Evolutionary conservation across 2,329 filamentous ascomycete species (phyloP), one percentile per base, ranked within the genome.

Genomic region (Talaromyces islandicus): DNA sequence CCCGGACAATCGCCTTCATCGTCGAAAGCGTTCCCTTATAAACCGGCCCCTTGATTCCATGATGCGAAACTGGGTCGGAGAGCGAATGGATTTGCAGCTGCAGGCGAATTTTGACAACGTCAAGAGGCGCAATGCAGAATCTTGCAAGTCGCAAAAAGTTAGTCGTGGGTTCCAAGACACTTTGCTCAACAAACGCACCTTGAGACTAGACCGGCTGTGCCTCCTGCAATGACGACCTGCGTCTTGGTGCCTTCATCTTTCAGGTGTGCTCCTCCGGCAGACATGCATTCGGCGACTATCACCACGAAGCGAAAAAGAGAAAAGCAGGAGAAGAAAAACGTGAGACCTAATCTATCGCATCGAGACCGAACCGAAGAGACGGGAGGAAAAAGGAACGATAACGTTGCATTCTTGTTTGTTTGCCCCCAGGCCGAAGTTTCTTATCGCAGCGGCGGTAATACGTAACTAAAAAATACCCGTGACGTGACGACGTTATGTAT

Each of bases 91-190:
- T 85, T 75, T 97, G 94, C 19, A 99, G 86, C 74, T 99, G 94
- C 52, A 97, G 87, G 53, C 94, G 90, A 77, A 99, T 99, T 81
- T 99, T 97, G 78, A 97, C 87, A 64, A 99, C 94, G 75, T 99
- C 94, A 66, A 99, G 89, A 57, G 94, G 94, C 19, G 94, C 91
- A 72, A 97, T 88, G 71, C 94, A 85, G 80, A 99, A 97, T 73
- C 90, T 92, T 67, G 19, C 25, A 53, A 4, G 27, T 10, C 12
- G 14, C 46, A 14, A 5, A 17, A 7, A 4, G 6, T 57, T 29
- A 57, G 24, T 48, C 29, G 12, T 12, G 7, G 21, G 4, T 9
- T 24, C 14, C 12, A 11, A 29, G 17, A 32, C 17, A 21, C 19
- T 19, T 3, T 27, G 41, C n/a, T 19, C 24, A 41, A 24, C n/a